Conservation (phyloP, 352 stramenopile species). For the Phytophthora podocarpi region DNA sequence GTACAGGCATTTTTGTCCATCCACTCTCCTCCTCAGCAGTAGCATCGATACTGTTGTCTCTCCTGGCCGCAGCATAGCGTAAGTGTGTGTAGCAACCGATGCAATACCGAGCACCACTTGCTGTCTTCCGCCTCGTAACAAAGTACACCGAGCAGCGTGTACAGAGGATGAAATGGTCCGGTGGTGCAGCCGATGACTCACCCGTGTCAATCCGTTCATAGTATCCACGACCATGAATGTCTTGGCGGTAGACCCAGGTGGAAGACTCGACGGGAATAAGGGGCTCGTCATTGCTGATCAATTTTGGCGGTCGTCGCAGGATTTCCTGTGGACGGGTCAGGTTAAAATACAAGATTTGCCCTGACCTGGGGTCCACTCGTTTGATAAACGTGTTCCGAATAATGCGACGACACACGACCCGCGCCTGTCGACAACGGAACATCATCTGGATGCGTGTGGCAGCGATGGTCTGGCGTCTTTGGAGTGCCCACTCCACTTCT, state of each 20-base stretch:
- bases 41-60: not conserved
- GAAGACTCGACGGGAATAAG: conserved; percentile 64
- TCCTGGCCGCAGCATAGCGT: conserved; percentile 19
- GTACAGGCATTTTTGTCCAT: conserved; percentile 70
- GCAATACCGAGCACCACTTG: conserved; percentile 55
- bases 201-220: conserved; percentile 51
- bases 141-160: conserved; percentile 53
- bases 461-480: conserved; percentile 38
- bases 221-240: conserved; percentile 54
- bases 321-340: conserved; percentile 41
- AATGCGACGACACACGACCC: conserved; percentile 43
- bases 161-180: conserved; percentile 66
- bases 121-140: conserved; percentile 54
- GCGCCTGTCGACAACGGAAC: conserved; percentile 59
- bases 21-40: conserved; percentile 16
- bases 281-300: conserved; percentile 60
- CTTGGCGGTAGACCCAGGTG: conserved; percentile 60
- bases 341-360: conserved; percentile 69
- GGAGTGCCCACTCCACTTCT: conserved; percentile 38
- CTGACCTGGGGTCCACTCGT: conserved; percentile 59
- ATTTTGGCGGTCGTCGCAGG: conserved; percentile 37
- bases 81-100: conserved; percentile 64
- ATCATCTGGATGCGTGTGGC: conserved; percentile 70
- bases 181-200: conserved; percentile 49
- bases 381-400: conserved; percentile 65